These are phyloP conservation scores for Abrus pulchellus DNA, from an alignment of 306 rosid species.

Conservation along the genomic window DNA sequence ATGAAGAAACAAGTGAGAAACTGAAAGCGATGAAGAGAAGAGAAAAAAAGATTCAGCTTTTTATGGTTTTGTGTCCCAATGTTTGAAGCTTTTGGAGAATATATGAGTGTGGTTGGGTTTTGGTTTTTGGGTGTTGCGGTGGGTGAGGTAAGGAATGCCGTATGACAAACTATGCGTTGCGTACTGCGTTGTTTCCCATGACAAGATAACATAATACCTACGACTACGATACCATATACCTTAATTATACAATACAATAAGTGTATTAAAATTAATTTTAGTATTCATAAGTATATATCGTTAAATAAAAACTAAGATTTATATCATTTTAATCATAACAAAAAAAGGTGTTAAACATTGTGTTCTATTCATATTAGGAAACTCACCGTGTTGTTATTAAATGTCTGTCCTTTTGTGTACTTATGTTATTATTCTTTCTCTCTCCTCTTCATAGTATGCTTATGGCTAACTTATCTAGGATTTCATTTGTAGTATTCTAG, in stretches of 20 bases:
- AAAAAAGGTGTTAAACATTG: background rate
- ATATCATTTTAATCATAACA: too few species aligned
- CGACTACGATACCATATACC: too few species aligned
- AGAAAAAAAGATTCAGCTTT: background rate
- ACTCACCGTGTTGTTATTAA: background rate
- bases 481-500: background rate
- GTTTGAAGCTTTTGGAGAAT: slow-evolving; percentile 18
- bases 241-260: too few species aligned
- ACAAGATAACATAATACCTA: too few species aligned
- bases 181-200: background rate
- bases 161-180: slow-evolving; percentile 43
- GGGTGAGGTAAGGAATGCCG: slow-evolving; percentile 58
- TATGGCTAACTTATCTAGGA: background rate
- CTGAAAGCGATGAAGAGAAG: background rate
- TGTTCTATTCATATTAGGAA: background rate
- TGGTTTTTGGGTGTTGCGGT: slow-evolving; percentile 41
- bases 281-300: too few species aligned
- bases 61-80: background rate
- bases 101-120: slow-evolving; percentile 49
- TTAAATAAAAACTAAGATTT: too few species aligned
- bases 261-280: too few species aligned
- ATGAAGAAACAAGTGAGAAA: slow-evolving; percentile 8
- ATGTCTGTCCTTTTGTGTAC: background rate
- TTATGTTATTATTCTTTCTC: background rate
- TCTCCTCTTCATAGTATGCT: background rate